A percentile compares a stretch with the other conserved stretches of the same genome.
These are phyloP conservation scores for Kluyveromyces lactis DNA, from an alignment of 805 yeast genomes.

Conservation along the genomic window DNA sequence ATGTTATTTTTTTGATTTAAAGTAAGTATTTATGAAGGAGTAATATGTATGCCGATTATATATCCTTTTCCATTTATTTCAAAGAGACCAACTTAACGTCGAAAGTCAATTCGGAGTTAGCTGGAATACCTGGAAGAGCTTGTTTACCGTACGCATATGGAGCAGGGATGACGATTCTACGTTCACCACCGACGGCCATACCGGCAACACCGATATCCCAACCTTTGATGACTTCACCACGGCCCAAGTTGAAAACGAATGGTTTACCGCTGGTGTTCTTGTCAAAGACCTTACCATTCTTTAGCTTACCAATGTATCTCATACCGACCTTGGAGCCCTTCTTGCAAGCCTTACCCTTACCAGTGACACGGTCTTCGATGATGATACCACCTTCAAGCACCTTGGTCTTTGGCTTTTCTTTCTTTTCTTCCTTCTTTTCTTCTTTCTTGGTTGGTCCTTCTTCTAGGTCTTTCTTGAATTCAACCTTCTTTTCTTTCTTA, in stretches of 20 bases:
- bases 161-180: constrained; percentile 94
- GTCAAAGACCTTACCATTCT: constrained; percentile 94
- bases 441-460: constrained; percentile 74
- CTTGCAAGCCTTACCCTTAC: constrained; percentile 84
- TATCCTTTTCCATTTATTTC: constrained; percentile 41
- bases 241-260: constrained; percentile 81
- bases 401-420: constrained; percentile 47
- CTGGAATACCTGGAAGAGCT: constrained; percentile 94
- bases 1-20: too few relatives aligned
- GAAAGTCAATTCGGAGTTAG: constrained; percentile 92
- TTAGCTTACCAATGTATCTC: constrained; percentile 95
- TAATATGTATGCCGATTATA: too few relatives aligned
- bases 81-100: constrained; percentile 90
- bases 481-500: constrained; percentile 62
- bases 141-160: constrained; percentile 94
- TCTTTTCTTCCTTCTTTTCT: constrained; percentile 19
- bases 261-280: constrained; percentile 97
- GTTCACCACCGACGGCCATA: constrained; percentile 98
- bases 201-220: constrained; percentile 99
- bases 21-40: too few relatives aligned
- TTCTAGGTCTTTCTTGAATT: constrained; percentile 84
- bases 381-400: constrained; percentile 88
- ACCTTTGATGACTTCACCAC: constrained; percentile 97
- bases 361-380: constrained; percentile 85
- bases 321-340: constrained; percentile 87